Percentiles rank a stretch among this genome's conserved stretches.
These are phyloP conservation scores for Benincasa hispida DNA, from an alignment of 306 rosid genomes.

Conservation along the genomic window DNA sequence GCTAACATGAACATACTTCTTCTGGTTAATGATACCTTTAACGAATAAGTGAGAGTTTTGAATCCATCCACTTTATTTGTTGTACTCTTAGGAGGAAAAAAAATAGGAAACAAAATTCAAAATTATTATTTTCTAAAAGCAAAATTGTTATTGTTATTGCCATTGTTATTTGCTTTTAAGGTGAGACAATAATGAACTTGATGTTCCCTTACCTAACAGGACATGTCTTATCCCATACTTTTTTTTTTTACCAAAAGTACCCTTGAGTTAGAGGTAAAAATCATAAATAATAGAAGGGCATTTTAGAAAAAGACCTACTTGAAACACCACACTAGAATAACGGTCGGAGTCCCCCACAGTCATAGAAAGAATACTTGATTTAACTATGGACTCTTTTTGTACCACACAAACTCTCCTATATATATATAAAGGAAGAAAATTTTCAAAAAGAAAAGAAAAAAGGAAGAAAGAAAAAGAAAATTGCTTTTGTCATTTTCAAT, in stretches of 20 bases:
- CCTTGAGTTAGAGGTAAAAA: neutral
- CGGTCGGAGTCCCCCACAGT: constrained; percentile 15
- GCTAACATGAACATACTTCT: too few relatives aligned
- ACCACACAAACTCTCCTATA: neutral
- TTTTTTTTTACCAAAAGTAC: neutral
- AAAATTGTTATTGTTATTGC: neutral
- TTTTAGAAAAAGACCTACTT: neutral
- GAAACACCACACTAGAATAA: constrained; percentile 25
- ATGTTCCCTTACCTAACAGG: constrained; percentile 12
- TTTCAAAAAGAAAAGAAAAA: neutral
- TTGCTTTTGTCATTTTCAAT: neutral
- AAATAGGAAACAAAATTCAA: too few relatives aligned
- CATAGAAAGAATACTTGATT: constrained; percentile 26
- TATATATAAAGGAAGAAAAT: neutral
- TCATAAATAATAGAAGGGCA: neutral
- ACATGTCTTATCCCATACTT: constrained; percentile 28
- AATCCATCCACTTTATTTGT: too few relatives aligned
- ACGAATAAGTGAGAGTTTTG: too few relatives aligned
- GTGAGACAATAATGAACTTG: constrained; percentile 4
- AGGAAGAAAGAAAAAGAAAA: neutral
- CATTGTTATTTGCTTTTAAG: neutral
- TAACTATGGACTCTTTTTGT: constrained; percentile 17
- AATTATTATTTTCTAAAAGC: neutral
- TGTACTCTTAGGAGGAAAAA: too few relatives aligned
- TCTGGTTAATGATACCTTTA: too few relatives aligned